Evolutionary conservation across 345 rosid genomes (phyloP), one percentile per base, ranked within the genome.

Genomic region (Rhodomyrtus tomentosa): DNA sequence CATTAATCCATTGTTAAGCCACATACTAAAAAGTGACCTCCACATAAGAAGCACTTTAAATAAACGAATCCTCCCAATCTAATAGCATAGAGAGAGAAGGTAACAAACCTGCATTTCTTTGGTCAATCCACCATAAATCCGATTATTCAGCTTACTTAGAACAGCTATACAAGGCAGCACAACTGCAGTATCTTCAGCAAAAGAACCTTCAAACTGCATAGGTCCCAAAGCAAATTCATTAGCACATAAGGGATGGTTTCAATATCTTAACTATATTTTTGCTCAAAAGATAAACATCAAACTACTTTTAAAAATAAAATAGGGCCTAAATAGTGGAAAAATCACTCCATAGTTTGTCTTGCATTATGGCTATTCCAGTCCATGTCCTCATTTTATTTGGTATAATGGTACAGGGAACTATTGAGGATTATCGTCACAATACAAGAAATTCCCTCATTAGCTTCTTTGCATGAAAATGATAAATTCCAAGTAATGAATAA

Each of bases 61-160:
- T 21, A n/a, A 25, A 58, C 7, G 18, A 38, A 21, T 20, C 10
- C 29, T 81, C 27, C 32, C 76, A 51, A 68, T 68, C 79, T 68
- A 36, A 36, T 38, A 68, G 36, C 1, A 12, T 22, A 85, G 12
- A 86, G 11, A 5, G 81, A 83, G 83, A 84, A 85, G 45, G 81
- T 89, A 85, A 20, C 79, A 36, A 55, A 97, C 99, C 99, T 97
- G 98, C 86, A 88, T 89, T 73, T 95, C 94, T 81, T 89, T 53
- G 68, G 86, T 84, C 91, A 95, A 86, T 38, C 87, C 88, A 82
- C 80, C 58, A 88, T 91, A 95, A 80, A 90, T 87, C 85, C 86
- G 90, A 88, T 76, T 87, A 87, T 85, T 93, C 86, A 95, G 85
- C 82, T 93, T 94, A 86, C 88, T 91, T 90, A 97, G 87, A 85